Evolutionary conservation across 805 yeast genomes (phyloP).

Genomic region (Ogataea nitratoaversa): DNA sequence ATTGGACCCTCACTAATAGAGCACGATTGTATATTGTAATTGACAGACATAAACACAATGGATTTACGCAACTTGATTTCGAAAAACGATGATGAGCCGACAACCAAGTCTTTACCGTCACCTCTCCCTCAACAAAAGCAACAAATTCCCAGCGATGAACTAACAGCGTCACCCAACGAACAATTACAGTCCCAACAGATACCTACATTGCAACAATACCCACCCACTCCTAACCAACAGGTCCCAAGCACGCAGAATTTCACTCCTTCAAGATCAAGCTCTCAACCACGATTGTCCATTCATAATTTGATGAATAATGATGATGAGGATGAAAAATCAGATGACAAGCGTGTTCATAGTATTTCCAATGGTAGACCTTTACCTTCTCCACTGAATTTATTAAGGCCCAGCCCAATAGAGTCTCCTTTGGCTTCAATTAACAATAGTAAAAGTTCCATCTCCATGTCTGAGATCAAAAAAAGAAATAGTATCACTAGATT

Average conservation of each 20-base stretch:
- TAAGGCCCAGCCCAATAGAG: not conserved
- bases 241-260: not conserved
- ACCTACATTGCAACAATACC: not conserved
- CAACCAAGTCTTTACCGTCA: not conserved
- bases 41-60: slow-evolving; percentile 17
- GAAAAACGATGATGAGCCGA: slow-evolving; percentile 20
- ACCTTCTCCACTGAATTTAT: not conserved
- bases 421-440: not conserved
- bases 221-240: slow-evolving; percentile 1
- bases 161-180: not conserved
- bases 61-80: slow-evolving; percentile 30
- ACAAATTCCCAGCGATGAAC: not conserved
- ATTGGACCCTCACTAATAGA: too few relatives aligned
- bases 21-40: too few relatives aligned
- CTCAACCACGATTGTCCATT: slow-evolving; percentile 29
- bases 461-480: slow-evolving; percentile 14
- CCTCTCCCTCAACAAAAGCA: not conserved
- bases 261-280: slow-evolving; percentile 12
- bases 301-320: slow-evolving; percentile 30
- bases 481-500: slow-evolving; percentile 31
- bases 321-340: slow-evolving; percentile 7
- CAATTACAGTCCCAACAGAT: not conserved
- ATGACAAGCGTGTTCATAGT: not conserved
- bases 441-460: not conserved
- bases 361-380: not conserved